phyloP scores from a whole-genome alignment of 2,329 filamentous ascomycete genomes.

The Sporothrix pseudoabietina region DNA sequence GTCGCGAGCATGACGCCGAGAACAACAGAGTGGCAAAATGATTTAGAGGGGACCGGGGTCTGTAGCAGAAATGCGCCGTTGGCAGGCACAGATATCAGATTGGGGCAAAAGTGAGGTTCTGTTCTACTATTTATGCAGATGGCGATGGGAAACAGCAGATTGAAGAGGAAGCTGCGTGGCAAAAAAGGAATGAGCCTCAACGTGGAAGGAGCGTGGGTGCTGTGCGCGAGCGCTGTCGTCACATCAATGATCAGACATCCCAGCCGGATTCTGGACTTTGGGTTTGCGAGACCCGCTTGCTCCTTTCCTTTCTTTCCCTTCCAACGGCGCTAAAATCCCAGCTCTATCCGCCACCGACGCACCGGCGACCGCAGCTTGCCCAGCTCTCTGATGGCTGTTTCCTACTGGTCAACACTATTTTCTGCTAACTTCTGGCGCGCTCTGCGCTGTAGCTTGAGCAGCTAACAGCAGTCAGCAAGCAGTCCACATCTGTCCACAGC shows the following conservation, averaged over 20 bases:
- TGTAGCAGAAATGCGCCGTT: not conserved
- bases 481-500: not conserved
- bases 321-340: slow-evolving; percentile 15
- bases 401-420: not conserved
- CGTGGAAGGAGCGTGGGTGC: not conserved
- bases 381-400: slow-evolving; percentile 24
- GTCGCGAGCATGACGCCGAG: not conserved
- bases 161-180: not conserved
- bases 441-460: not conserved
- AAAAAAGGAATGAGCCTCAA: not conserved
- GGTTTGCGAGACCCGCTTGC: not conserved
- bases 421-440: not conserved
- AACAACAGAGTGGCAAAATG: not conserved
- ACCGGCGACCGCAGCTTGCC: not conserved
- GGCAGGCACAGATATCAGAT: not conserved
- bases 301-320: slow-evolving; percentile 11
- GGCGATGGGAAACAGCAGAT: not conserved
- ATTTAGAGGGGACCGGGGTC: not conserved
- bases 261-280: too few species aligned
- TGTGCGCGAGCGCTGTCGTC: not conserved
- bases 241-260: not conserved
- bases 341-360: slow-evolving; percentile 10
- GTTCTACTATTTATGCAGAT: not conserved
- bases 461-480: slow-evolving; percentile 19
- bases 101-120: not conserved